Percentiles rank a stretch among this genome's conserved stretches.
Conservation (phyloP, 2,329 filamentous ascomycete species). For the Reticulascus tulasneorum region DNA sequence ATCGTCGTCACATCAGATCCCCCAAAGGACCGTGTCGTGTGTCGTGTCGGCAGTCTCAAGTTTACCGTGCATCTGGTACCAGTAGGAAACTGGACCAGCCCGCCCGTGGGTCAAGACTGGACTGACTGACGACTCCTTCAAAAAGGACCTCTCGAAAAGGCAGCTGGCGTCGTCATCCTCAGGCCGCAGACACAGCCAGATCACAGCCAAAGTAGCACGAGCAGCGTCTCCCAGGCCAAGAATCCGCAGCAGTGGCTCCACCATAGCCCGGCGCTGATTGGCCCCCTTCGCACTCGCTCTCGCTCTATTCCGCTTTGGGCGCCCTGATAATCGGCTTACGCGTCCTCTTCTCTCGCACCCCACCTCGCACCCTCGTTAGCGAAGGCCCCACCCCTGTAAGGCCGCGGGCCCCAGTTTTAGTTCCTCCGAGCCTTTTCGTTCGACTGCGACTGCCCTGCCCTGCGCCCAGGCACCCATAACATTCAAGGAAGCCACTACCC, state of each 20-base stretch:
- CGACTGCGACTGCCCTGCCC: no score
- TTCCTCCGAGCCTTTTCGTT: conserved; percentile 9
- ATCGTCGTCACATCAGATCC: no score
- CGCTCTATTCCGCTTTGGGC: conserved; percentile 8
- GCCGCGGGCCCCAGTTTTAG: conserved; percentile 10
- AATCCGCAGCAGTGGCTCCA: no score
- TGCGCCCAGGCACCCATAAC: conserved; percentile 12
- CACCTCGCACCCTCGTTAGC: neutral
- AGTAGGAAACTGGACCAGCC: no score
- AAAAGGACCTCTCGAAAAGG: conserved; percentile 6
- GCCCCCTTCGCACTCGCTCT: neutral
- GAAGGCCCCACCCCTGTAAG: conserved; percentile 8
- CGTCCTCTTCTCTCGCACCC: conserved; percentile 9
- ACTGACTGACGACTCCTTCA: neutral
- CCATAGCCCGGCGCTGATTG: conserved; percentile 1
- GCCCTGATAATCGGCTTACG: conserved; percentile 11
- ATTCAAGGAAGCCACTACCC: conserved; percentile 11
- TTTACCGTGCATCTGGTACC: no score
- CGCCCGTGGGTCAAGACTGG: no score
- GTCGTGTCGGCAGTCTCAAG: no score
- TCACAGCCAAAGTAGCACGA: no score
- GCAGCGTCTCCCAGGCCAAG: no score
- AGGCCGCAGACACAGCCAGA: conserved; percentile 8
- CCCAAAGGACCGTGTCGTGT: no score
- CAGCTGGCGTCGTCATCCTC: conserved; percentile 14